Evolutionary conservation across 768 basidiomycete species (phyloP).

Genomic region (Tubosaeta brunneosetosa): DNA sequence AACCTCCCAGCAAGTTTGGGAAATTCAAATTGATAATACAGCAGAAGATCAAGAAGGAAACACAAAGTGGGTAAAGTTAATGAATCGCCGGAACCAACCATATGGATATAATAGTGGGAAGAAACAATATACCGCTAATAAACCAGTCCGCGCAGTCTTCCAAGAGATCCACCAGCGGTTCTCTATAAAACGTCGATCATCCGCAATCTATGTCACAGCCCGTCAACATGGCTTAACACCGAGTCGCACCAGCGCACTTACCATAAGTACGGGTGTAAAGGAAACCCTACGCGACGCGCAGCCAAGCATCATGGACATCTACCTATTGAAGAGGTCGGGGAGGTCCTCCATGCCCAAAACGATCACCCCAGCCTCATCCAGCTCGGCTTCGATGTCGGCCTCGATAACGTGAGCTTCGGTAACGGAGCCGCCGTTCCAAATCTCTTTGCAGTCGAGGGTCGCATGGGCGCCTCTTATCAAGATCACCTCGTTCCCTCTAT

Average conservation of each 20-base stretch:
- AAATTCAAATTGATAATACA: neutral
- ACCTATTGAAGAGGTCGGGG: constrained; percentile 52
- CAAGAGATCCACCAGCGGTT: neutral
- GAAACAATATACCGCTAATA: neutral
- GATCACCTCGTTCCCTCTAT: constrained; percentile 61
- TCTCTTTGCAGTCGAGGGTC: constrained; percentile 63
- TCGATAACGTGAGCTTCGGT: constrained; percentile 51
- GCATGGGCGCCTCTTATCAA: constrained; percentile 62
- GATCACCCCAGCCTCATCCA: constrained; percentile 65
- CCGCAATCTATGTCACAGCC: neutral
- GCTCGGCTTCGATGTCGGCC: constrained; percentile 57
- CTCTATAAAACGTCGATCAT: neutral
- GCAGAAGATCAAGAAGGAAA: neutral
- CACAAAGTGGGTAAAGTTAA: neutral
- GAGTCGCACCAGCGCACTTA: constrained; percentile 2
- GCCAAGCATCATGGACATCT: constrained; percentile 27
- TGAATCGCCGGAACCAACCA: neutral
- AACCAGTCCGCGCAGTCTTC: neutral
- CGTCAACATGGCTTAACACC: neutral
- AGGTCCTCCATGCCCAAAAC: constrained; percentile 66
- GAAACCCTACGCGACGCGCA: neutral
- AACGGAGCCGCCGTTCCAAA: constrained; percentile 51
- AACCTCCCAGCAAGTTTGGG: neutral
- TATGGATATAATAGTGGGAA: neutral
- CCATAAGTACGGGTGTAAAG: constrained; percentile 3